These are phyloP conservation scores for Macrophomina phaseolina DNA, from an alignment of 2,329 filamentous ascomycete genomes.

Conservation along the genomic window DNA sequence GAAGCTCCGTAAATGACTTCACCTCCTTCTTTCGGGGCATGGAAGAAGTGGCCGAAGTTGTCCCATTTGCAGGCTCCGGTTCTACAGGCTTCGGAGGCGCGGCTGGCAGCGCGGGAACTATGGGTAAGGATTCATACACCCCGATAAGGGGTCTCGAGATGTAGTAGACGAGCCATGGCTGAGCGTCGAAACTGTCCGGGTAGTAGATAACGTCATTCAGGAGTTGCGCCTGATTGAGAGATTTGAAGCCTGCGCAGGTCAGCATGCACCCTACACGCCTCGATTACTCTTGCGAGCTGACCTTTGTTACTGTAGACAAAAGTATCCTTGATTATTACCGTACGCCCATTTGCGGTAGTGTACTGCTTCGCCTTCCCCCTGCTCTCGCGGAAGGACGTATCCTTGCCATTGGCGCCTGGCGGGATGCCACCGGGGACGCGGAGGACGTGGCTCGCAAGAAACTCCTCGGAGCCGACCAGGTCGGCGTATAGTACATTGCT, in stretches of 20 bases:
- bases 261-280: constrained; percentile 30
- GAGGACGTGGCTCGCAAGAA: constrained; percentile 94
- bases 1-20: constrained; percentile 84
- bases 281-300: constrained; percentile 41
- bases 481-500: constrained; percentile 78
- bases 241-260: constrained; percentile 76
- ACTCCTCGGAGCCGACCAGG: constrained; percentile 87
- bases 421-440: constrained; percentile 69
- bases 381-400: constrained; percentile 73
- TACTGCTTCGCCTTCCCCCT: constrained; percentile 94
- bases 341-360: constrained; percentile 88
- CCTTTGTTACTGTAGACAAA: constrained; percentile 97
- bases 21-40: constrained; percentile 84
- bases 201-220: constrained; percentile 87
- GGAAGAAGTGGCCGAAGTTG: constrained; percentile 42
- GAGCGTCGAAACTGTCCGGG: constrained; percentile 83
- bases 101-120: constrained; percentile 68
- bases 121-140: constrained; percentile 75
- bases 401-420: constrained; percentile 56
- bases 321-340: constrained; percentile 91
- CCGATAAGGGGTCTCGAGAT: constrained; percentile 90
- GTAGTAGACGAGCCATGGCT: constrained; percentile 96
- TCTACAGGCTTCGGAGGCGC: constrained; percentile 37
- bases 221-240: constrained; percentile 85
- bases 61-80: constrained; percentile 31